A percentile compares a stretch with the other conserved stretches of the same genome.
phyloP scores from a whole-genome alignment of 2,329 filamentous ascomycete species.

The Colletotrichum cuscutae region DNA sequence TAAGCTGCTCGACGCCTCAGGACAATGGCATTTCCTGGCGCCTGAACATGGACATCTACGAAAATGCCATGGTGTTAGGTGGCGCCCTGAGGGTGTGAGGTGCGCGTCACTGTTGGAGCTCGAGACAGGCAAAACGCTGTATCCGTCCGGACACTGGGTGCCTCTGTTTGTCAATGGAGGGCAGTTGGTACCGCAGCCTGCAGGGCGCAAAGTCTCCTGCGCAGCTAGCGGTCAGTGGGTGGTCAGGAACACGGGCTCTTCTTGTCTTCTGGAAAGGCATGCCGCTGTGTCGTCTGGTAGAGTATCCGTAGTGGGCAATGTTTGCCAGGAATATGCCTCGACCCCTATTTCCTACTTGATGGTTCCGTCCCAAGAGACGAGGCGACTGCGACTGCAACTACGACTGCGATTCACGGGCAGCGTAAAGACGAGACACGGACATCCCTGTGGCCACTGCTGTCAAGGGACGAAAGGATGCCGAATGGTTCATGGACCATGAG shows the following conservation, averaged over 20 bases:
- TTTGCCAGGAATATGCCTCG: conserved; percentile 7
- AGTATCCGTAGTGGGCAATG: not conserved
- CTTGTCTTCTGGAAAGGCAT: not conserved
- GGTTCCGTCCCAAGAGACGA: conserved; percentile 19
- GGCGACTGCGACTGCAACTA: conserved; percentile 5
- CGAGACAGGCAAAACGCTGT: not conserved
- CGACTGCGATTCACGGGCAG: conserved; percentile 2
- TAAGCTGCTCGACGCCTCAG: not conserved
- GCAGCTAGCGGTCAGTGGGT: not conserved
- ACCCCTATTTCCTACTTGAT: conserved; percentile 2
- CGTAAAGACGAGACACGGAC: conserved; percentile 8
- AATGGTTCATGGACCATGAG: not conserved
- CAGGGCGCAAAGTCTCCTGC: not conserved
- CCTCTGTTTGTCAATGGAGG: not conserved
- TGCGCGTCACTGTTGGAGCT: not conserved
- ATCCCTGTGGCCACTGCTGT: not conserved
- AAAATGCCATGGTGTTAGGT: conserved; percentile 30
- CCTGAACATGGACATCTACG: conserved; percentile 24
- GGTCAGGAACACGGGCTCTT: not conserved
- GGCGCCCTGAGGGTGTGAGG: conserved; percentile 1
- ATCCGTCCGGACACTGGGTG: not conserved
- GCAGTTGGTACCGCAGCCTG: conserved; percentile 1
- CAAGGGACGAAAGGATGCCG: not conserved
- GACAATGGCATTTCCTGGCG: conserved; percentile 29
- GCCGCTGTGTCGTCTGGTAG: not conserved